Evolutionary conservation across 768 basidiomycete genomes (phyloP).

Genomic region (Macrolepiota dolichaula): DNA sequence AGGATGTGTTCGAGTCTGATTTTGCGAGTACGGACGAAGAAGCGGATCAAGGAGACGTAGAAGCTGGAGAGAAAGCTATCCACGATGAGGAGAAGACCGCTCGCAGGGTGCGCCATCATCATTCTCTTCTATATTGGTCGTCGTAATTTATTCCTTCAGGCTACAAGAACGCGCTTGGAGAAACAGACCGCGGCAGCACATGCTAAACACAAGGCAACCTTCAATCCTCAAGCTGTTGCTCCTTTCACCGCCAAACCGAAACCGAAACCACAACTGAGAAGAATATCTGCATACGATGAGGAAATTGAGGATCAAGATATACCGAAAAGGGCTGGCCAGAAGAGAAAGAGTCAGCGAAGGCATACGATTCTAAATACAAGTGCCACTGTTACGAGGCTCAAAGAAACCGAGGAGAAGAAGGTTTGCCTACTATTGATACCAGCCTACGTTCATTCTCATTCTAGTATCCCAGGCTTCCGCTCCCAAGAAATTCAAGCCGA

Average conservation of each 20-base stretch:
- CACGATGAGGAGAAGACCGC: conserved; percentile 57
- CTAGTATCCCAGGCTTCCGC: conserved; percentile 42
- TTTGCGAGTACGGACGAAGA: conserved; percentile 83
- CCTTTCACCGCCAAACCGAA: conserved; percentile 24
- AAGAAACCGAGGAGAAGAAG: conserved; percentile 60
- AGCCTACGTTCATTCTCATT: not conserved
- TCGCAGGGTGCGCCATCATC: conserved; percentile 37
- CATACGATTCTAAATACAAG: conserved; percentile 73
- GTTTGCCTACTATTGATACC: conserved; percentile 31
- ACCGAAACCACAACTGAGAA: conserved; percentile 18
- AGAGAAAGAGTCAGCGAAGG: conserved; percentile 59
- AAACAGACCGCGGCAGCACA: conserved; percentile 66
- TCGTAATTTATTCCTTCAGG: conserved; percentile 30
- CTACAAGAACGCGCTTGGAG: conserved; percentile 53
- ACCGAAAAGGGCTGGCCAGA: conserved; percentile 19
- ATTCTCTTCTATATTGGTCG: not conserved
- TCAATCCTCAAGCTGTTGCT: conserved; percentile 50
- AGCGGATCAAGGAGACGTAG: conserved; percentile 43
- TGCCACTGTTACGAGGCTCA: conserved; percentile 61
- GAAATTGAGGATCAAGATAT: not conserved
- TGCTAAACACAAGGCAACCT: conserved; percentile 61
- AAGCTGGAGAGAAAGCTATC: conserved; percentile 53
- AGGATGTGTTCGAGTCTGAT: conserved; percentile 79
- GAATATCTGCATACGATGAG: not conserved
- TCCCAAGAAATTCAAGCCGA: conserved; percentile 59